phyloP scores from a whole-genome alignment of 2,329 filamentous ascomycete genomes.

The Claviceps fusiformis region DNA sequence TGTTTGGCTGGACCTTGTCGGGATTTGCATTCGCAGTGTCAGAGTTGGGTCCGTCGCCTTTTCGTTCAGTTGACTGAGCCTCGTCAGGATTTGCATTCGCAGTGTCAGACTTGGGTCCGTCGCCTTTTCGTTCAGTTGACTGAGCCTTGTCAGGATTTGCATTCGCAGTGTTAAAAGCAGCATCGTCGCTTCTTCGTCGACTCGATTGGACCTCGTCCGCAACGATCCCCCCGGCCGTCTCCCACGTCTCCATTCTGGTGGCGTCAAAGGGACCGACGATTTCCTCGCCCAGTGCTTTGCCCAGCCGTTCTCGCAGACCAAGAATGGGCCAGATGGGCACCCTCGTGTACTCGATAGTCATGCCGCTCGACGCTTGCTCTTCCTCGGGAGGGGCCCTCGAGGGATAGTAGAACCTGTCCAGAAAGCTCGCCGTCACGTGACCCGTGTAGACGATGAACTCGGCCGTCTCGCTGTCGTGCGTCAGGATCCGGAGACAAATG shows the following conservation, averaged over 20 bases:
- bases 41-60: neutral
- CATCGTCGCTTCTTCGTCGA: constrained; percentile 19
- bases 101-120: constrained; percentile 12
- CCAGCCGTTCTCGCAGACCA: constrained; percentile 41
- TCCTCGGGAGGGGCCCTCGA: constrained; percentile 22
- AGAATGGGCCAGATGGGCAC: constrained; percentile 42
- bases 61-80: constrained; percentile 2
- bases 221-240: constrained; percentile 14
- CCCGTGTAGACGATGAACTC: constrained; percentile 42
- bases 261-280: constrained; percentile 30
- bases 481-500: constrained; percentile 36
- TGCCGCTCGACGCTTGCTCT: constrained; percentile 15
- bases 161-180: constrained; percentile 21
- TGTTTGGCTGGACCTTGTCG: neutral
- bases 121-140: constrained; percentile 18
- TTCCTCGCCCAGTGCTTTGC: constrained; percentile 37
- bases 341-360: constrained; percentile 33
- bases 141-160: neutral
- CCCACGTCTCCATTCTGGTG: constrained; percentile 27
- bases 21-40: neutral
- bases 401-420: constrained; percentile 37
- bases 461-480: constrained; percentile 32
- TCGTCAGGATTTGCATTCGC: constrained; percentile 4
- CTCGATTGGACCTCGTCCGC: constrained; percentile 13
- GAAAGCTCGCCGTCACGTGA: constrained; percentile 32